phyloP scores from a whole-genome alignment of 768 basidiomycete species.

The Leccinum imitatum region DNA sequence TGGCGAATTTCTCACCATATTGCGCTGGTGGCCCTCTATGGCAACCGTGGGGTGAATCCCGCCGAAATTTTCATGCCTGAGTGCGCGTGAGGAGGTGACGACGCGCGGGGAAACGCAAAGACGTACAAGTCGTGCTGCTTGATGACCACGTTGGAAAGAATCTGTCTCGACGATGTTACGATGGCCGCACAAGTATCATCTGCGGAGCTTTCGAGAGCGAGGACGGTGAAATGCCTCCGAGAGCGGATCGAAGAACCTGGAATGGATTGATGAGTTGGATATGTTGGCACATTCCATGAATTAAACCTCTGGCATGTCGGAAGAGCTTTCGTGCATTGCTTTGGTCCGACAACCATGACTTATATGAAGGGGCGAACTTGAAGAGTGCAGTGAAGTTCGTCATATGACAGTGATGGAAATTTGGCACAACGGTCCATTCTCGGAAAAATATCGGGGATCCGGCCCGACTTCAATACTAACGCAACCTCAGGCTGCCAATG shows the following conservation, averaged over 20 bases:
- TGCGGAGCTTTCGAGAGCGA: conserved; percentile 83
- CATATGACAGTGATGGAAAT: too few species aligned
- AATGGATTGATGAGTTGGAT: not conserved
- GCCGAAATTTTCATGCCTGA: conserved; percentile 38
- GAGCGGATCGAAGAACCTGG: not conserved
- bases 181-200: conserved; percentile 94
- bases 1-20: conserved; percentile 51
- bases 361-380: not conserved
- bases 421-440: too few species aligned
- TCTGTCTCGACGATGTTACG: conserved; percentile 63
- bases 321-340: not conserved
- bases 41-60: conserved; percentile 82
- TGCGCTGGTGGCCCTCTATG: conserved; percentile 73
- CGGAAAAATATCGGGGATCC: too few species aligned
- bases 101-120: not conserved
- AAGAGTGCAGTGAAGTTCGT: not conserved
- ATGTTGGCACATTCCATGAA: not conserved
- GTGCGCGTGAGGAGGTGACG: not conserved
- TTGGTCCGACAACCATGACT: not conserved
- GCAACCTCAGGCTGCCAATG: too few species aligned
- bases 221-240: conserved; percentile 50
- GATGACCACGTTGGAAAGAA: conserved; percentile 84
- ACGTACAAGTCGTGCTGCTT: conserved; percentile 72
- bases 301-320: not conserved
- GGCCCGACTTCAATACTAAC: too few species aligned